Evolutionary conservation across 169 alveolate species (phyloP), one percentile per base, ranked within the genome.

Genomic region (Plasmodium adleri): DNA sequence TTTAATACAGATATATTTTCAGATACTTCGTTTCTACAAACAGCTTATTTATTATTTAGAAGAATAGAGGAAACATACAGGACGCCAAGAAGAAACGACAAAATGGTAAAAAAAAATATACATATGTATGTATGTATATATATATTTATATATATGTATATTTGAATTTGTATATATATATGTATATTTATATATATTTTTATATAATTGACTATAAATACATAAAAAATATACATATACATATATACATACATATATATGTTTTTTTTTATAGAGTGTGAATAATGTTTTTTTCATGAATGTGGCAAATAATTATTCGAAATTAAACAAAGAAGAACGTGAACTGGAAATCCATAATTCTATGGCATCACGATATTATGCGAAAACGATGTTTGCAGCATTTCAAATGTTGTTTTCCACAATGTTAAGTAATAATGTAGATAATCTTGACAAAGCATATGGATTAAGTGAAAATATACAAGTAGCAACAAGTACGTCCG

Each of bases 1-100:
- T 49, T 17, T 26, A 63, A 78, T 20, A 67, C 20, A n/a, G 45
- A 56, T n/a, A 24, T 64, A 43, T 78, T 78, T 24, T 26, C 70
- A 1, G 89, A 78, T 20, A 43, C 67, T 0, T 78, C 89, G 6
- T 78, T 78, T 70, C 9, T 78, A 39, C 89, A 78, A 70, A 66
- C 89, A 0, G 89, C 64, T 13, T 32, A 68, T 20, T 15, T 78
- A 26, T 59, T 78, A 15, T 78, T 63, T 60, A 64, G 47, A 71
- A 78, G 67, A 24, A 66, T 78, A 12, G 73, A 78, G 20, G 32
- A 78, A n/a, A 59, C 78, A 12, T 78, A 49, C 10, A 39, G 5
- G 20, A 15, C 70, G 3, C 89, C 63, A 13, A 64, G 89, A 6
- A 10, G 78, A n/a, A 64, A 78, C 49, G 89, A 78, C 17, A 49